A percentile compares a stretch with the other conserved stretches of the same genome.
These are phyloP conservation scores for Dioszegia hungarica DNA, from an alignment of 768 basidiomycete genomes.

Conservation along the genomic window DNA sequence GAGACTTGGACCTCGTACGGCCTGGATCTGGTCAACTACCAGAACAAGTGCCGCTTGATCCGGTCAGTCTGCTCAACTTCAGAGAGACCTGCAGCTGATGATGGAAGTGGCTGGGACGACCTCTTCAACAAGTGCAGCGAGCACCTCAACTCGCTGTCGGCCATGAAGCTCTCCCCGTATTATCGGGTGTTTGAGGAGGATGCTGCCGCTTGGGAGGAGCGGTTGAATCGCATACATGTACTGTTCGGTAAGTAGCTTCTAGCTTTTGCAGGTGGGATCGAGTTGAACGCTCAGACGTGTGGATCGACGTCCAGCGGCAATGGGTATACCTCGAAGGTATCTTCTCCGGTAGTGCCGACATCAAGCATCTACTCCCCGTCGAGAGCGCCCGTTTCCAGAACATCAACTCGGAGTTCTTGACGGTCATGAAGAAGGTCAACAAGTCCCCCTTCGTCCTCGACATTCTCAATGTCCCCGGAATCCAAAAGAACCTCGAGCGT, in stretches of 20 bases:
- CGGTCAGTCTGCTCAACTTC: constrained; percentile 54
- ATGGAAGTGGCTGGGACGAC: constrained; percentile 84
- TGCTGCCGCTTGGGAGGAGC: constrained; percentile 89
- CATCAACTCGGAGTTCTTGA: constrained; percentile 95
- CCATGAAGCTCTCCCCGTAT: constrained; percentile 97
- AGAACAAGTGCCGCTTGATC: constrained; percentile 96
- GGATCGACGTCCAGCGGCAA: constrained; percentile 99
- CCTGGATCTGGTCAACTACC: constrained; percentile 93
- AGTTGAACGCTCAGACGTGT: constrained; percentile 57
- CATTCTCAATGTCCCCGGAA: constrained; percentile 89
- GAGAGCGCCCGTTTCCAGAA: constrained; percentile 97
- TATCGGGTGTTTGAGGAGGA: constrained; percentile 65
- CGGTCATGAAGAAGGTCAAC: constrained; percentile 99
- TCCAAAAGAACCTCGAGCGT: constrained; percentile 96
- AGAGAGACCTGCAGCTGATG: background rate
- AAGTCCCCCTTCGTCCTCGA: constrained; percentile 97
- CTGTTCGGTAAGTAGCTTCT: constrained; percentile 64
- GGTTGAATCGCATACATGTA: constrained; percentile 91
- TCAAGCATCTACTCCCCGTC: constrained; percentile 96
- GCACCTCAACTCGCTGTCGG: constrained; percentile 88
- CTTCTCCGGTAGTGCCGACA: constrained; percentile 98
- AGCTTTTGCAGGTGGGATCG: too few species aligned
- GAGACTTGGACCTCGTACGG: constrained; percentile 96
- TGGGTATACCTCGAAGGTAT: constrained; percentile 99
- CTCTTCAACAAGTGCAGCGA: constrained; percentile 95